Conservation (phyloP, 352 stramenopile genomes). For the Phytophthora sp. region DNA sequence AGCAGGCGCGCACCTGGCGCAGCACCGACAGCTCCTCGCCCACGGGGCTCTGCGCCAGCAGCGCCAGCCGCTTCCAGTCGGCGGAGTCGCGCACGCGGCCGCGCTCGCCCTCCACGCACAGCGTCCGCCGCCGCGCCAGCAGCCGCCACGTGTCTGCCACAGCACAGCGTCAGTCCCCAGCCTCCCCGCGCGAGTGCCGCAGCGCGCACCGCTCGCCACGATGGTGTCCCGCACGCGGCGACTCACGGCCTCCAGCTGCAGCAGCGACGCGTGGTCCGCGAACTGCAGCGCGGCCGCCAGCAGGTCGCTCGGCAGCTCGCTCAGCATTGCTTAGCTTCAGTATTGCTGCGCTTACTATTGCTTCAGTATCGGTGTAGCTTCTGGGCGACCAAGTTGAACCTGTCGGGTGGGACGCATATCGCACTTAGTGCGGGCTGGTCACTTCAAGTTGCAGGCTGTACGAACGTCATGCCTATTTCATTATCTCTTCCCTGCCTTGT, state of each 20-base stretch:
- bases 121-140: conserved; percentile 21
- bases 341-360: not conserved
- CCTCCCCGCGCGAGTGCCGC: too few species aligned
- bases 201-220: conserved; percentile 16
- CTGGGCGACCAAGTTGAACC: conserved; percentile 25
- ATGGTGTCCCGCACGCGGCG: conserved; percentile 18
- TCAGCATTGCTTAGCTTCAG: conserved; percentile 2
- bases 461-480: too few species aligned
- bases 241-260: conserved; percentile 37
- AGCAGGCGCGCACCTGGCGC: conserved; percentile 46
- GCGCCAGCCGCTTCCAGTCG: conserved; percentile 43
- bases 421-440: not conserved
- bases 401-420: too few species aligned
- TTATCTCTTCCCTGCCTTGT: too few species aligned
- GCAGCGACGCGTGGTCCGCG: conserved; percentile 36
- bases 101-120: conserved; percentile 7
- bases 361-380: conserved; percentile 20
- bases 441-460: too few species aligned
- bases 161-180: not conserved
- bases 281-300: conserved; percentile 50
- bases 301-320: conserved; percentile 49
- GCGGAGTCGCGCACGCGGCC: not conserved
- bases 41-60: conserved; percentile 26
- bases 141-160: conserved; percentile 40
- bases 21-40: conserved; percentile 37